A percentile compares a stretch with the other conserved stretches of the same genome.
phyloP scores from a whole-genome alignment of 2,329 filamentous ascomycete genomes.

The Incumbomyces lentus region DNA sequence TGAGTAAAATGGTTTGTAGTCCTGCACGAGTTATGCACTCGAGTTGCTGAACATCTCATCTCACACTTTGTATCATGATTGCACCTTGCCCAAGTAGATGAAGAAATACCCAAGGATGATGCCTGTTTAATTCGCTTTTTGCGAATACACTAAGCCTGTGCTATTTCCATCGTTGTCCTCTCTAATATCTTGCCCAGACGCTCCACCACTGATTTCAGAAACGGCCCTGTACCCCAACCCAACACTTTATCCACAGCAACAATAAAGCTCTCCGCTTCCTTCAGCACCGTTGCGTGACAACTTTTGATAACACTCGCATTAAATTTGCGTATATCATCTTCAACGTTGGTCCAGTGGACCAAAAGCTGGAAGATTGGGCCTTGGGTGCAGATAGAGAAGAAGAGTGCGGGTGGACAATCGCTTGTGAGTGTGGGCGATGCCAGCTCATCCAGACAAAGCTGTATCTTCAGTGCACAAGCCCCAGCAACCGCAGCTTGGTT shows the following conservation, averaged over 20 bases:
- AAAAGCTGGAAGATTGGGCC: conserved; percentile 21
- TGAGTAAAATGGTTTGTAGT: too few species aligned
- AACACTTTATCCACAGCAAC: conserved; percentile 9
- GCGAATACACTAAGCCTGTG: too few species aligned
- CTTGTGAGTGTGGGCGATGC: conserved; percentile 7
- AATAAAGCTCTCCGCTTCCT: conserved; percentile 8
- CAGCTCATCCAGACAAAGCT: conserved; percentile 4
- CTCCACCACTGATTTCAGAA: conserved; percentile 14
- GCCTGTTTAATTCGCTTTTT: too few species aligned
- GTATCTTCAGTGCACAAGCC: conserved; percentile 4
- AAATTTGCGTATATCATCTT: conserved; percentile 9
- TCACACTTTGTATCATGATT: too few species aligned
- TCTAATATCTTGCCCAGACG: too few species aligned
- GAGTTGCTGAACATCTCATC: too few species aligned
- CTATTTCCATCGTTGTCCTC: too few species aligned
- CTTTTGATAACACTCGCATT: conserved; percentile 9
- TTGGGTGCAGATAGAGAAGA: conserved; percentile 21
- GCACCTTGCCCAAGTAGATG: too few species aligned
- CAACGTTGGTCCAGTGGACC: conserved; percentile 12
- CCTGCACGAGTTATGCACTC: too few species aligned
- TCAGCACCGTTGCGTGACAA: conserved; percentile 7
- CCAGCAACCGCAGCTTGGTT: conserved; percentile 17
- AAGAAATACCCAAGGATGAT: too few species aligned
- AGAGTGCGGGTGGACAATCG: conserved; percentile 12
- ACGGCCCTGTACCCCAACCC: conserved; percentile 9